Conservation (phyloP, 129 eudicot genomes). For the Flaveria ramosissima region DNA sequence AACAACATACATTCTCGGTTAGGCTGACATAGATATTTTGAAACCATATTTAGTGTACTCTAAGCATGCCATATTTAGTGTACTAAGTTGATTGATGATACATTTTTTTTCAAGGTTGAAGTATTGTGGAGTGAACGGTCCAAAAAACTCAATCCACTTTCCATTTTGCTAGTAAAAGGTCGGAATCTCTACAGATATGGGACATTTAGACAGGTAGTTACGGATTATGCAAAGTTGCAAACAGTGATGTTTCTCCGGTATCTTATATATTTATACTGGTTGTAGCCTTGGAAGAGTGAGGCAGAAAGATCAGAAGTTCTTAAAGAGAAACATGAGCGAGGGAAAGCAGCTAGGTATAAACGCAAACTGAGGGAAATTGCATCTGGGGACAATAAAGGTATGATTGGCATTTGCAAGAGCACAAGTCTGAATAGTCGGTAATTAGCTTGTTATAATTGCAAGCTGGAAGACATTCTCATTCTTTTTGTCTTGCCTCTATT, state of each 20-base stretch:
- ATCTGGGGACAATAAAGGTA: constrained; percentile 34
- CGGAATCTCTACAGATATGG: constrained; percentile 68
- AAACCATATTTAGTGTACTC: background rate
- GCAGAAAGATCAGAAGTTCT: constrained; percentile 65
- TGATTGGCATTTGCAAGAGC: background rate
- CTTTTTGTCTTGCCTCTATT: background rate
- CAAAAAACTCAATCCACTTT: constrained; percentile 58
- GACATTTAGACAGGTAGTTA: constrained; percentile 75
- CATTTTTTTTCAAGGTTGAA: constrained; percentile 54
- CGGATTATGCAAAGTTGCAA: background rate
- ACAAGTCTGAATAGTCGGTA: background rate
- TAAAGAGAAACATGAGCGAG: constrained; percentile 76
- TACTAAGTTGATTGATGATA: background rate
- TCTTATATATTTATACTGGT: background rate
- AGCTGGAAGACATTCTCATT: background rate
- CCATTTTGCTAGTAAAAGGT: constrained; percentile 77
- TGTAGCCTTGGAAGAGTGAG: constrained; percentile 76
- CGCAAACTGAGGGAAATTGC: constrained; percentile 49
- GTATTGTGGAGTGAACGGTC: constrained; percentile 74
- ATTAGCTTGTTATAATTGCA: background rate
- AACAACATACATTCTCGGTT: constrained; percentile 93
- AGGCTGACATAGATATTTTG: constrained; percentile 25
- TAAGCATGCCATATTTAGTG: no score
- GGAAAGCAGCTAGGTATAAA: constrained; percentile 64
- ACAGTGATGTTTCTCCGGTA: background rate